Percentiles rank a stretch among this genome's conserved stretches.
phyloP scores from a whole-genome alignment of 2,329 filamentous ascomycete genomes.

The Diaporthe sp. region DNA sequence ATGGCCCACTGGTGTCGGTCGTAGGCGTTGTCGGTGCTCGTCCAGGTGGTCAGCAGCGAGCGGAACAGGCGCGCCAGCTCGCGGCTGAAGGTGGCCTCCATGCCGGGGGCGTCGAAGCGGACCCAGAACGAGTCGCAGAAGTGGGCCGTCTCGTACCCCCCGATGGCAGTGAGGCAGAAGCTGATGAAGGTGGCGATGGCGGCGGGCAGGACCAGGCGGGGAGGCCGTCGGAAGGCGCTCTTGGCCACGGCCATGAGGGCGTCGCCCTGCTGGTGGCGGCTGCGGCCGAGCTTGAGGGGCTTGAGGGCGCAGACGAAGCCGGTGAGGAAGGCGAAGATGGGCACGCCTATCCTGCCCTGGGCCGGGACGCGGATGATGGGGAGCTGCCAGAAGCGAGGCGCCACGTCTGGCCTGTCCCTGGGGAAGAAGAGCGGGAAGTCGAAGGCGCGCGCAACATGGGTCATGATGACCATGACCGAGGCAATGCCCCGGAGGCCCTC shows the following conservation, averaged over 20 bases:
- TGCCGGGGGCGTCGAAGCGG: conserved; percentile 61
- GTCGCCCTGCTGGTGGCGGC: conserved; percentile 57
- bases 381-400: conserved; percentile 62
- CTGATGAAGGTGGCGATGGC: conserved; percentile 65
- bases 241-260: conserved; percentile 64
- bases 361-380: conserved; percentile 68
- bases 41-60: conserved; percentile 64
- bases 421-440: conserved; percentile 66
- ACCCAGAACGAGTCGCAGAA: conserved; percentile 66
- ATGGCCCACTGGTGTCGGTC: conserved; percentile 70
- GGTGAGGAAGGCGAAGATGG: conserved; percentile 69
- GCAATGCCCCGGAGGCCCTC: conserved; percentile 65
- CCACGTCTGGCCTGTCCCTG: conserved; percentile 56
- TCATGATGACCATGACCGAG: conserved; percentile 66
- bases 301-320: conserved; percentile 70
- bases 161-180: conserved; percentile 63
- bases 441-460: conserved; percentile 65
- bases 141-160: conserved; percentile 62
- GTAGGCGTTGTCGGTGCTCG: conserved; percentile 63
- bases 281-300: conserved; percentile 63
- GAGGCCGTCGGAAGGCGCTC: conserved; percentile 66
- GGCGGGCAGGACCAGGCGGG: conserved; percentile 65
- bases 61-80: conserved; percentile 60
- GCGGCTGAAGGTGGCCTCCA: conserved; percentile 57
- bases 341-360: conserved; percentile 68